Evolutionary conservation across 2,329 filamentous ascomycete genomes (phyloP).

Genomic region (Epichloe coenophiala): DNA sequence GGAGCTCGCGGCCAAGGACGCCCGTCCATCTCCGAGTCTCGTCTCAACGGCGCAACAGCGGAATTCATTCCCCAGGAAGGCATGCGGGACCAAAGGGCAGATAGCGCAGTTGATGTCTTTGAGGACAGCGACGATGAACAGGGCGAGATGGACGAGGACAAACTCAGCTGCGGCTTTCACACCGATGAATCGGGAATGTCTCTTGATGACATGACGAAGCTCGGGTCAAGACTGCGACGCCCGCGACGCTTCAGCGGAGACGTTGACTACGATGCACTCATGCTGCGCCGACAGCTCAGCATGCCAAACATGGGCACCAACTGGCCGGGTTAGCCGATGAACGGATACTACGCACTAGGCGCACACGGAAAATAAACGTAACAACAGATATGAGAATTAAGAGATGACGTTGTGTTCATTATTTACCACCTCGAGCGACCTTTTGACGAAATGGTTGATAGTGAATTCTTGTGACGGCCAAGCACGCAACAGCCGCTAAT

Average conservation of each 20-base stretch:
- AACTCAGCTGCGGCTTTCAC: neutral
- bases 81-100: neutral
- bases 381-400: too few species aligned
- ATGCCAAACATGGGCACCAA: neutral
- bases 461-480: neutral
- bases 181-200: too few species aligned
- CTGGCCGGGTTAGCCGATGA: neutral
- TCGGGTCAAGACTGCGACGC: neutral
- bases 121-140: neutral
- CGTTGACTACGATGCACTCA: neutral
- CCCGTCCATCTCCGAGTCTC: slow-evolving; percentile 5
- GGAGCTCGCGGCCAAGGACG: neutral
- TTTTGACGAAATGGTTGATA: neutral
- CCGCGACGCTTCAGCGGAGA: neutral
- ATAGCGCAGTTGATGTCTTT: neutral
- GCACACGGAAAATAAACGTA: too few species aligned
- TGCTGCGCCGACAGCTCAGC: neutral
- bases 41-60: slow-evolving; percentile 15
- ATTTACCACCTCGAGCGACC: too few species aligned
- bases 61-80: slow-evolving; percentile 18
- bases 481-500: neutral
- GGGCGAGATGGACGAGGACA: neutral
- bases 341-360: too few species aligned
- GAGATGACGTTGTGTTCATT: too few species aligned
- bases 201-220: neutral